phyloP scores from a whole-genome alignment of 345 rosid species.

The Eucalyptus victrix region DNA sequence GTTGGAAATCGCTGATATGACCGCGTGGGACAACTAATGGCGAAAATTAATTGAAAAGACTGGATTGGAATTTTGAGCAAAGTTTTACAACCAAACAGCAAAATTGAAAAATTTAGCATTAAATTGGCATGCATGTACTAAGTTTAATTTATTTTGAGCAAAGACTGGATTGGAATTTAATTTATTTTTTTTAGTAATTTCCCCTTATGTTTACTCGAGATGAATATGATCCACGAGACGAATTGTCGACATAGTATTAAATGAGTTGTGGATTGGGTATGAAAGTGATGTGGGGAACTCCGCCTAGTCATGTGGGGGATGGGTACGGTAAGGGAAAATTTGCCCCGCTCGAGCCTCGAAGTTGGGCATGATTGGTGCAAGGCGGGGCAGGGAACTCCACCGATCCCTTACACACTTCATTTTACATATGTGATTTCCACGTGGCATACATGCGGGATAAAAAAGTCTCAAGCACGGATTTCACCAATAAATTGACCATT shows the following conservation, averaged over 20 bases:
- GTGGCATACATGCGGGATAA: not conserved
- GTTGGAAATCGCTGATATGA: fast-evolving
- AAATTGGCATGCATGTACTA: not conserved
- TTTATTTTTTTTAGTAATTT: too few species aligned
- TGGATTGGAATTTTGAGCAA: not conserved
- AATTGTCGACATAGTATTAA: not conserved
- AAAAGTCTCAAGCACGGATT: not conserved
- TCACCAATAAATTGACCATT: not conserved
- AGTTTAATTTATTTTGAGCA: too few species aligned
- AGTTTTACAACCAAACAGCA: not conserved
- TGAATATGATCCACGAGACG: not conserved
- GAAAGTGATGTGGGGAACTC: not conserved
- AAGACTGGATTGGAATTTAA: too few species aligned
- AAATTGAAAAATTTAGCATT: not conserved
- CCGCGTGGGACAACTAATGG: fast-evolving
- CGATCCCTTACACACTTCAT: not conserved
- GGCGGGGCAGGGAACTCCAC: not conserved
- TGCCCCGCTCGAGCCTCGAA: not conserved
- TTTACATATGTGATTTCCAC: not conserved
- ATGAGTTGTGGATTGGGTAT: not conserved
- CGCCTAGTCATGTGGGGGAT: not conserved
- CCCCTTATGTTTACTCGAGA: too few species aligned
- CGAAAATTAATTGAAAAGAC: not conserved
- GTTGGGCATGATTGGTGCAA: not conserved
- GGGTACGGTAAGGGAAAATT: not conserved